Percentiles rank a stretch among this genome's conserved stretches.
phyloP scores from a whole-genome alignment of 805 yeast species.

The Pichia kluyveri region DNA sequence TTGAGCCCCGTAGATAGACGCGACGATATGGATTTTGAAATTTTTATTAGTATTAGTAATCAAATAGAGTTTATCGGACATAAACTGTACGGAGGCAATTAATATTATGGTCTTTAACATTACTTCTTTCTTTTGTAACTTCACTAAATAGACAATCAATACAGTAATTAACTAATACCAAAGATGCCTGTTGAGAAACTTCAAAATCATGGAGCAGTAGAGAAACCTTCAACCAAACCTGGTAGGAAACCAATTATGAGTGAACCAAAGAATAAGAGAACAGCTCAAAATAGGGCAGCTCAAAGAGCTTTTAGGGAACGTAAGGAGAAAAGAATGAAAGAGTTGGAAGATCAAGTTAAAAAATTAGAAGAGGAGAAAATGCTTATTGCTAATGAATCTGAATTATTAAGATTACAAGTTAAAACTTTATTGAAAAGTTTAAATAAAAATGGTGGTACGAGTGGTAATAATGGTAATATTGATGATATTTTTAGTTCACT shows the following conservation, averaged over 20 bases:
- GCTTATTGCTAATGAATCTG: slow-evolving; percentile 61
- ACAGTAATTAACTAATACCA: too few relatives aligned
- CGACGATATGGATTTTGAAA: too few relatives aligned
- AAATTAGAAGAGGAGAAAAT: slow-evolving; percentile 63
- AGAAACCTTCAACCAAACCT: slow-evolving; percentile 35
- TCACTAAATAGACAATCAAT: too few relatives aligned
- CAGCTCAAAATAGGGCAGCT: slow-evolving; percentile 98
- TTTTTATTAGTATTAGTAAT: too few relatives aligned
- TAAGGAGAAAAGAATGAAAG: slow-evolving; percentile 79
- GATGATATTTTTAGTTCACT: too few relatives aligned
- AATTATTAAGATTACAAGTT: slow-evolving; percentile 68
- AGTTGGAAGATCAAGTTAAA: slow-evolving; percentile 70
- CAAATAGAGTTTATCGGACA: too few relatives aligned
- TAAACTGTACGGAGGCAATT: too few relatives aligned
- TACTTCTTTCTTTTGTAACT: too few relatives aligned
- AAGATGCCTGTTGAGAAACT: slow-evolving; percentile 3
- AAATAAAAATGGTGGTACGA: not conserved
- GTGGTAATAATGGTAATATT: not conserved
- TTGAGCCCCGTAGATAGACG: too few relatives aligned
- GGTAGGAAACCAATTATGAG: slow-evolving; percentile 74
- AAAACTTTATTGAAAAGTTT: slow-evolving; percentile 66
- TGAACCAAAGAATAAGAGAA: slow-evolving; percentile 75
- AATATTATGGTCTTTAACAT: too few relatives aligned
- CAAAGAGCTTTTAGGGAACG: slow-evolving; percentile 95
- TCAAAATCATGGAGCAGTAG: slow-evolving; percentile 7